Conservation (phyloP, 1,139 yeast genomes). For the Kurtzmaniella quercitrusa region DNA sequence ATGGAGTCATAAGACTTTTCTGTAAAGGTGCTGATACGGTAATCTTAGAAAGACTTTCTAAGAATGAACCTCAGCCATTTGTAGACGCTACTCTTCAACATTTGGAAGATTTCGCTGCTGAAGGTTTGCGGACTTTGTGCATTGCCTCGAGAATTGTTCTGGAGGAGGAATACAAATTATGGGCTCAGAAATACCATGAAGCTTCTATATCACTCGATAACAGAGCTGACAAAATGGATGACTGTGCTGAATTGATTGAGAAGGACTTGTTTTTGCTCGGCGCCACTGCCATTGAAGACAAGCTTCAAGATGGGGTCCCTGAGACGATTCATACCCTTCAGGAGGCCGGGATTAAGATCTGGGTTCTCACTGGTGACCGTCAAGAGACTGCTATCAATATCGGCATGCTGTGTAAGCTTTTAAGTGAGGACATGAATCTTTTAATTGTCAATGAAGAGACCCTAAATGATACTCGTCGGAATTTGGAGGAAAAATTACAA, state of each 20-base stretch:
- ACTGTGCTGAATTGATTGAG: conserved; percentile 70
- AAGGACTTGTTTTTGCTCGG: conserved; percentile 76
- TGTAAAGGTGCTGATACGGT: conserved; percentile 99
- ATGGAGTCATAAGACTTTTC: conserved; percentile 81
- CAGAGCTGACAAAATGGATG: conserved; percentile 73
- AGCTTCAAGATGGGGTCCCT: conserved; percentile 96
- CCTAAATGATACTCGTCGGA: conserved; percentile 66
- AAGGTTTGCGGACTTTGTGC: conserved; percentile 92
- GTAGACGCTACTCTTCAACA: conserved; percentile 81
- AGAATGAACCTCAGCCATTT: conserved; percentile 66
- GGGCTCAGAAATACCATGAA: conserved; percentile 61
- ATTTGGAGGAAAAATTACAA: conserved; percentile 67
- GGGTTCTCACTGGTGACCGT: conserved; percentile 98
- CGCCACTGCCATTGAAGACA: conserved; percentile 98
- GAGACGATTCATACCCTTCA: conserved; percentile 93
- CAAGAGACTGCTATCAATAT: conserved; percentile 99
- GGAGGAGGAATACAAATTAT: conserved; percentile 68
- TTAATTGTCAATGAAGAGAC: conserved; percentile 84
- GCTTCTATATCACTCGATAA: conserved; percentile 81
- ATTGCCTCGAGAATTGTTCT: conserved; percentile 80
- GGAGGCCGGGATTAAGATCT: conserved; percentile 92
- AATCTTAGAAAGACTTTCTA: conserved; percentile 74
- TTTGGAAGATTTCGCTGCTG: conserved; percentile 94
- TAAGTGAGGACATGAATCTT: conserved; percentile 94
- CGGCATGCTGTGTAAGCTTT: conserved; percentile 93